Evolutionary conservation across 2,329 filamentous ascomycete species (phyloP), one percentile per base, ranked within the genome.

Genomic region (Alternaria atra): DNA sequence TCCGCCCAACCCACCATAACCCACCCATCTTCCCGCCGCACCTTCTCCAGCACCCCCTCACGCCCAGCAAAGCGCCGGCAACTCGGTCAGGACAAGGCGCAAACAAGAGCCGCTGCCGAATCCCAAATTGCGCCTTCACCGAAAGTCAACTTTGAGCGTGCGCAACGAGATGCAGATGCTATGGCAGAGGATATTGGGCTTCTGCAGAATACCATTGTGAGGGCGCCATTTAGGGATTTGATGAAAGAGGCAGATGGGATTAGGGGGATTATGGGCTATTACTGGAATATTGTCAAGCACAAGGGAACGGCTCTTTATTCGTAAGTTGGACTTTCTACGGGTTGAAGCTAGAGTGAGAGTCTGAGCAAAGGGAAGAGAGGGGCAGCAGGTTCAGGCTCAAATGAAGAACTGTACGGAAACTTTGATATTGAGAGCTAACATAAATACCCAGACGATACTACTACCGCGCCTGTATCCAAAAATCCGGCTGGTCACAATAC

Each of bases 31-130:
- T 50, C 30, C 17, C 46, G 13, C 30, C 73, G 71, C 42, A 60
- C 64, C 23, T 73, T 76, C 60, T 72, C 73, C 35, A 66, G 67
- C 5, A 72, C 71, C 30, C 53, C 66, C n/a, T 25, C 63, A 12
- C 67, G 63, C 30, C 58, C 57, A 17, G 55, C 48, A 39, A 60
- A 54, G 56, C 52, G 47, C 54, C 59, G n/a, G 20, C 52, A 9
- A 46, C 48, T 55, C 35, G 60, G 34, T 15, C 51, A 57, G 3
- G 67, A 69, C 20, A 47, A 48, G 12, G 52, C 60, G 17, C 60
- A 65, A 40, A 57, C 58, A 5, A 46, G 57, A 52, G 67, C 64
- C 9, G 58, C 58, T 5, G 60, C 58, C 6, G 50, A 47, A n/a
- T 5, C 20, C 5, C 44, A 60, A 6, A 25, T 63, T 7, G 44